Conservation (phyloP, 2,329 filamentous ascomycete species). For the Thielaviopsis populi region DNA sequence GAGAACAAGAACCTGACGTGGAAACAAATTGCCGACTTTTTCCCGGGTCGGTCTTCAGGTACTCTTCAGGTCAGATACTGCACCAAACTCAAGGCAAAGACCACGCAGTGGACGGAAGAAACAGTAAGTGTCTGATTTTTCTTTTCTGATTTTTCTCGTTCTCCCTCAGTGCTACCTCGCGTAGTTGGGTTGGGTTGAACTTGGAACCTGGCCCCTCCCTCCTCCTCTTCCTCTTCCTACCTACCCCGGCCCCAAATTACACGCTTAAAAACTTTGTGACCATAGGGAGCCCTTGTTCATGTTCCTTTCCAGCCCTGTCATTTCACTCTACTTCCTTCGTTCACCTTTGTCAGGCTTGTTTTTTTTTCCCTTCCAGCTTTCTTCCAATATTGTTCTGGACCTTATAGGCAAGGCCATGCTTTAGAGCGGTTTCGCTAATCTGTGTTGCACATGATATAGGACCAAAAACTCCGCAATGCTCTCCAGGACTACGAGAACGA, state of each 20-base stretch:
- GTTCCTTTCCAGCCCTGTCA: background rate
- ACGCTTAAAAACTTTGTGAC: background rate
- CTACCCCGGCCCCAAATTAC: background rate
- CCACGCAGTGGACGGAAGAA: slow-evolving; percentile 83
- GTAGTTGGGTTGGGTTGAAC: slow-evolving; percentile 1
- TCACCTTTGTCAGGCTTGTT: background rate
- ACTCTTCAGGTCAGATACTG: slow-evolving; percentile 90
- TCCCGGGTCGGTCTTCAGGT: slow-evolving; percentile 76
- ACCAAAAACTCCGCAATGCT: slow-evolving; percentile 60
- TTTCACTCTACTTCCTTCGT: background rate
- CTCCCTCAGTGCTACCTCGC: background rate
- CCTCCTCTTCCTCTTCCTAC: background rate
- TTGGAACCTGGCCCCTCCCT: background rate
- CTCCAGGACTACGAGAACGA: slow-evolving; percentile 80
- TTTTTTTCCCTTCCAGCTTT: background rate
- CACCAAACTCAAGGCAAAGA: slow-evolving; percentile 88
- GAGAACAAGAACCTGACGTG: slow-evolving; percentile 90
- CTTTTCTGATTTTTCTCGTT: background rate
- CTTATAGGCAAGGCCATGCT: background rate
- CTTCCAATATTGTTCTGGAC: background rate
- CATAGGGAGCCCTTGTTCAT: background rate
- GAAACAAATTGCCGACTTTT: slow-evolving; percentile 97
- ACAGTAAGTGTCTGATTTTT: slow-evolving; percentile 47
- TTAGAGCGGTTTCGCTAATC: background rate
- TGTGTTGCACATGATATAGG: slow-evolving; percentile 32